Evolutionary conservation across 1,284 basidiomycete species (phyloP).

Genomic region (Pisolithus thermaeus): DNA sequence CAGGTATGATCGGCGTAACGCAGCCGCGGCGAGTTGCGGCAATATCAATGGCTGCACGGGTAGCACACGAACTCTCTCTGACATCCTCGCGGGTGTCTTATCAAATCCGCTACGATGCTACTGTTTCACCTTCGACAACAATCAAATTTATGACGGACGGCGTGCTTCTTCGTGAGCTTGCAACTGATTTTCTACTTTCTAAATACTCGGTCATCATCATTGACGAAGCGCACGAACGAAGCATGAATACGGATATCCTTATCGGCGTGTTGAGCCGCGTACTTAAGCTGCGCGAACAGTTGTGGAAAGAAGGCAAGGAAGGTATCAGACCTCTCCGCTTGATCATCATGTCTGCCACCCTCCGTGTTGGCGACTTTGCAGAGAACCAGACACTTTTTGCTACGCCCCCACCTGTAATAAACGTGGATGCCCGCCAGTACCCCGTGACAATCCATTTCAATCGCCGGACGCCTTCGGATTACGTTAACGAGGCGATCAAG

Average conservation of each 20-base stretch:
- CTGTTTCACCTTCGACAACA: slow-evolving; percentile 80
- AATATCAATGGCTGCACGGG: slow-evolving; percentile 91
- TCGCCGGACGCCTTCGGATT: slow-evolving; percentile 81
- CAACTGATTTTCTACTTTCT: slow-evolving; percentile 83
- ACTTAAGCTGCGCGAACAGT: slow-evolving; percentile 79
- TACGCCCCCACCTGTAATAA: slow-evolving; percentile 84
- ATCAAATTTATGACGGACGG: slow-evolving; percentile 99
- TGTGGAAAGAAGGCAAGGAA: slow-evolving; percentile 72
- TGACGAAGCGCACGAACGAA: slow-evolving; percentile 97
- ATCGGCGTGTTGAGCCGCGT: slow-evolving; percentile 95
- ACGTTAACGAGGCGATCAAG: slow-evolving; percentile 85
- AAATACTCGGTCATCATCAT: slow-evolving; percentile 95
- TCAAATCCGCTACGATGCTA: slow-evolving; percentile 97
- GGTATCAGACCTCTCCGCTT: slow-evolving; percentile 73
- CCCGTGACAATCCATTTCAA: slow-evolving; percentile 96
- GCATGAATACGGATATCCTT: slow-evolving; percentile 97
- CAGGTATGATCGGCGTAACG: slow-evolving; percentile 97
- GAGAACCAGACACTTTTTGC: slow-evolving; percentile 83
- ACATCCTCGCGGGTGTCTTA: slow-evolving; percentile 83
- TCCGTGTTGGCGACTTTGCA: slow-evolving; percentile 91
- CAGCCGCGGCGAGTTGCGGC: slow-evolving; percentile 98
- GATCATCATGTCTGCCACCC: slow-evolving; percentile 98
- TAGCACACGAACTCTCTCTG: slow-evolving; percentile 83
- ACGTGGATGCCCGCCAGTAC: slow-evolving; percentile 87
- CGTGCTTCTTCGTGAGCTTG: slow-evolving; percentile 89